Evolutionary conservation across 768 basidiomycete genomes (phyloP).

Genomic region (Pisolithus tinctorius): DNA sequence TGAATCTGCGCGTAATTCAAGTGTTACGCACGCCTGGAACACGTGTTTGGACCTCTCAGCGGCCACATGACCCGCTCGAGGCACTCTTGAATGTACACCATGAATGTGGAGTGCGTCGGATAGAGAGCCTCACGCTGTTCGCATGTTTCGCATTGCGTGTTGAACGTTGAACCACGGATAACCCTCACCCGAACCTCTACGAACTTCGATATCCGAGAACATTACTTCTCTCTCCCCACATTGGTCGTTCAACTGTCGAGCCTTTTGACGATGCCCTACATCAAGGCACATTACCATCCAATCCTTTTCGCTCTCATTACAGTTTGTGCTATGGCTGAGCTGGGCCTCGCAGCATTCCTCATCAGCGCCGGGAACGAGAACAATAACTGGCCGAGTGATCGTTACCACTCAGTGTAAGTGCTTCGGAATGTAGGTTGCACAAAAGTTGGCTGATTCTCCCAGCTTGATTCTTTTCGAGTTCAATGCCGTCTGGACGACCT

Average conservation of each 20-base stretch:
- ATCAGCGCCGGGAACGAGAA: conserved; percentile 62
- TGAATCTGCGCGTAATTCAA: too few relatives aligned
- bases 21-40: conserved; percentile 8
- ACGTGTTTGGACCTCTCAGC: conserved; percentile 6
- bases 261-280: conserved; percentile 30
- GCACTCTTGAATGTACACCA: background rate
- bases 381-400: conserved; percentile 50
- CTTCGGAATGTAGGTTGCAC: background rate
- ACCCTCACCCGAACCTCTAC: conserved; percentile 15
- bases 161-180: conserved; percentile 14
- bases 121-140: conserved; percentile 25
- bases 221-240: conserved; percentile 6
- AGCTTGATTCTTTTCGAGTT: conserved; percentile 57
- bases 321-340: conserved; percentile 60
- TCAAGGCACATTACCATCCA: conserved; percentile 54
- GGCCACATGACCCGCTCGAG: background rate
- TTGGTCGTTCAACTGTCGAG: conserved; percentile 6
- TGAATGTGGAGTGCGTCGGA: conserved; percentile 5
- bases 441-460: conserved; percentile 3
- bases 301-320: conserved; percentile 60
- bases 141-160: conserved; percentile 17
- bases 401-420: conserved; percentile 61
- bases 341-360: conserved; percentile 69
- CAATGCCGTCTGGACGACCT: conserved; percentile 66
- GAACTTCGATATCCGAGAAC: conserved; percentile 13